Percentiles rank a stretch among this genome's conserved stretches.
phyloP scores from a whole-genome alignment of 495 filamentous ascomycete species.

The Hamigera avellanea region DNA sequence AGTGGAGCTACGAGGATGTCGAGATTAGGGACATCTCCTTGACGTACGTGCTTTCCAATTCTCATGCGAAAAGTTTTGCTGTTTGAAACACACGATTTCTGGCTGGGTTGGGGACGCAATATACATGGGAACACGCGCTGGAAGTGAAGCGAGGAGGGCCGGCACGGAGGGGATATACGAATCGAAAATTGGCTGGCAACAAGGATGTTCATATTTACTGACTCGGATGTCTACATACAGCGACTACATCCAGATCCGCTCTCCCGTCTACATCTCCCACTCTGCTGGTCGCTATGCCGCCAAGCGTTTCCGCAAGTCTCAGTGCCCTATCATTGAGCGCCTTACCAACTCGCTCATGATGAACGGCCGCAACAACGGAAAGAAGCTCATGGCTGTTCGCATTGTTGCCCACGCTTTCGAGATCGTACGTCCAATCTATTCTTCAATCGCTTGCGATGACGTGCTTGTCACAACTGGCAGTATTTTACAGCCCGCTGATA shows the following conservation, averaged over 20 bases:
- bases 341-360: slow-evolving; percentile 99
- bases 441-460: neutral
- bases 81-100: too few species aligned
- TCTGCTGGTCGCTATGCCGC: slow-evolving; percentile 96
- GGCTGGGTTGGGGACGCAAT: slow-evolving; percentile 1
- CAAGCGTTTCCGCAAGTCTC: slow-evolving; percentile 99
- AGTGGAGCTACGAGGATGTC: slow-evolving; percentile 97
- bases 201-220: slow-evolving; percentile 27
- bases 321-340: slow-evolving; percentile 99
- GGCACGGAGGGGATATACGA: slow-evolving; percentile 3
- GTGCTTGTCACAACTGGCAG: neutral
- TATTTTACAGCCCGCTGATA: neutral
- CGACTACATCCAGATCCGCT: slow-evolving; percentile 99
- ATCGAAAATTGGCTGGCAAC: neutral
- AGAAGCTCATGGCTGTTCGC: slow-evolving; percentile 99
- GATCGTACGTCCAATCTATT: slow-evolving; percentile 72
- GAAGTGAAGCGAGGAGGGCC: slow-evolving; percentile 1
- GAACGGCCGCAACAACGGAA: slow-evolving; percentile 99
- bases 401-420: slow-evolving; percentile 98
- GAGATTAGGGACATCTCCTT: slow-evolving; percentile 99
- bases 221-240: slow-evolving; percentile 41
- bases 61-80: too few species aligned
- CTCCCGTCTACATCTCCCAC: slow-evolving; percentile 96
- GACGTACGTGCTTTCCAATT: slow-evolving; percentile 61
- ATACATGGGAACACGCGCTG: slow-evolving; percentile 1